Evolutionary conservation across 257 asterid species (phyloP).

Genomic region (Nicotiana tabacum): DNA sequence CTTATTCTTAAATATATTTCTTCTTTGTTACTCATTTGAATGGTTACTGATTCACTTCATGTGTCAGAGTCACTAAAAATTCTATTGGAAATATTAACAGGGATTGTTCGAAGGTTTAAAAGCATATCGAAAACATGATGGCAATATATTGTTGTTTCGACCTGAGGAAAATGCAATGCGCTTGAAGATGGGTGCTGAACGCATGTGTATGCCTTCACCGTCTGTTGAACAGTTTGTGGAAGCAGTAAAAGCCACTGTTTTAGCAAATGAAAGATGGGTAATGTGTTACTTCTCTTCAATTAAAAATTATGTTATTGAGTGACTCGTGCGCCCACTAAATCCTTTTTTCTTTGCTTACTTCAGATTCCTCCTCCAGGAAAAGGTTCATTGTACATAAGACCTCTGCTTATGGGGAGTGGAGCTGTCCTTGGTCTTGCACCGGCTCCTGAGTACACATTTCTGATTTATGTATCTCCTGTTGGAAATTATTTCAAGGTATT

Average conservation of each 20-base stretch:
- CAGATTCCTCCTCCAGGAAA: slow-evolving; percentile 97
- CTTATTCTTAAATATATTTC: not conserved
- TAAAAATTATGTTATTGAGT: not conserved
- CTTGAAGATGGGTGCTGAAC: slow-evolving; percentile 79
- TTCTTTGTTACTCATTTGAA: not conserved
- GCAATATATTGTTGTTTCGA: slow-evolving; percentile 77
- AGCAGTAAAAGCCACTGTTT: slow-evolving; percentile 80
- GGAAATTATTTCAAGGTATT: slow-evolving; percentile 96
- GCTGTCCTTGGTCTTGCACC: slow-evolving; percentile 98
- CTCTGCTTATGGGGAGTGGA: slow-evolving; percentile 98
- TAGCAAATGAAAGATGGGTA: slow-evolving; percentile 98
- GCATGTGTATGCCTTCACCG: slow-evolving; percentile 98
- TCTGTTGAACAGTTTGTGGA: slow-evolving; percentile 83
- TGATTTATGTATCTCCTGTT: slow-evolving; percentile 91
- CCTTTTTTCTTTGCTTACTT: slow-evolving; percentile 18
- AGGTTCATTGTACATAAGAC: slow-evolving; percentile 92
- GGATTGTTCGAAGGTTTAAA: slow-evolving; percentile 92
- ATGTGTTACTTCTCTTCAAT: slow-evolving; percentile 8
- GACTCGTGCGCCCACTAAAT: not conserved
- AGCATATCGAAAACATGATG: slow-evolving; percentile 79
- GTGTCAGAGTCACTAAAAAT: not conserved
- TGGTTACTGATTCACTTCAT: not conserved
- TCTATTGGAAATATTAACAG: slow-evolving; percentile 26
- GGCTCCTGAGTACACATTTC: slow-evolving; percentile 91
- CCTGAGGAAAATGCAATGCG: slow-evolving; percentile 80